phyloP scores from a whole-genome alignment of 345 rosid genomes.

The Erysimum cheiranthoides region DNA sequence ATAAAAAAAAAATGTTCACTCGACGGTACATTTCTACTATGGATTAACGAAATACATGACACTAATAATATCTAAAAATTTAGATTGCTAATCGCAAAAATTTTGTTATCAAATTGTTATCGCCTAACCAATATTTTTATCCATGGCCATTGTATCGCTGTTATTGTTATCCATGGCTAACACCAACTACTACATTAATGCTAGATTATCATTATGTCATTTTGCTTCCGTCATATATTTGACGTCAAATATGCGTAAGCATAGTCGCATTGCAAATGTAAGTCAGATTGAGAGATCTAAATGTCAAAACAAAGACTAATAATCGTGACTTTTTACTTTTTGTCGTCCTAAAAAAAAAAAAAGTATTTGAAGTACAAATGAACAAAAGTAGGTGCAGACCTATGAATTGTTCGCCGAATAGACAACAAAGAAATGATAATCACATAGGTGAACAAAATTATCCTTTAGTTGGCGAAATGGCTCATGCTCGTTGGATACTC shows the following conservation, averaged over 20 bases:
- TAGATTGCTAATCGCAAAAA: neutral
- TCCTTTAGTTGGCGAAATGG: too few relatives aligned
- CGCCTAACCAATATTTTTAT: neutral
- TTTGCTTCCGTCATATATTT: neutral
- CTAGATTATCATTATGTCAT: neutral
- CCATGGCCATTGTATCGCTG: neutral
- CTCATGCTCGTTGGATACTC: neutral
- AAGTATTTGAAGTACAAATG: neutral
- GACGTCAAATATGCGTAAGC: neutral
- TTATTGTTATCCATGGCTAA: neutral
- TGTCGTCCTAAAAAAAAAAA: neutral
- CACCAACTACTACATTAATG: neutral
- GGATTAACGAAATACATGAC: neutral
- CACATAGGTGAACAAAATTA: too few relatives aligned
- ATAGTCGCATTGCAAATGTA: neutral
- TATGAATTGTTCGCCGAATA: neutral
- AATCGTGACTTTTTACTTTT: slow-evolving; percentile 1
- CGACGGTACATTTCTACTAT: neutral
- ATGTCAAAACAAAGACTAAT: neutral
- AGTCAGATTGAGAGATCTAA: neutral
- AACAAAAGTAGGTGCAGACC: neutral
- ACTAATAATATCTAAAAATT: neutral
- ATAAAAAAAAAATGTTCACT: neutral
- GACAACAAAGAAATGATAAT: too few relatives aligned
- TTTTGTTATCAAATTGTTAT: neutral